phyloP scores from a whole-genome alignment of 805 yeast species.

The Starmerella powellii region DNA sequence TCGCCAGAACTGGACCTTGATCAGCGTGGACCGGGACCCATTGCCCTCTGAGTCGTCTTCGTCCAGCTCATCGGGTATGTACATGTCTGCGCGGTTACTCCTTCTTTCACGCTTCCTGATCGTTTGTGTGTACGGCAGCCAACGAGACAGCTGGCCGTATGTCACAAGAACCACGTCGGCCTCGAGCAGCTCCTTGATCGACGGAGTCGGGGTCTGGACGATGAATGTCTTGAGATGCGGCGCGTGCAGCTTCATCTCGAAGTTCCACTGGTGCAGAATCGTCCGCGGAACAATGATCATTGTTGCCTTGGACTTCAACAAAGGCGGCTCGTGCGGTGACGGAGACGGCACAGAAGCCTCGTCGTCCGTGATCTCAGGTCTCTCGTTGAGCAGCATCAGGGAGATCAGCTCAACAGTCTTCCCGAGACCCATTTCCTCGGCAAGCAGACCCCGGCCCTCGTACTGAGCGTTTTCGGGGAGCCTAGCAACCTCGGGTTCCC shows the following conservation, averaged over 20 bases:
- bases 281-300: conserved; percentile 78
- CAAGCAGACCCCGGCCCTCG: conserved; percentile 53
- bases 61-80: conserved; percentile 10
- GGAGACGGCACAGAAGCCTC: too few species aligned
- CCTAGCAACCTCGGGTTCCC: conserved; percentile 6
- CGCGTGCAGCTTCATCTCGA: conserved; percentile 51
- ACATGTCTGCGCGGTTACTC: conserved; percentile 22
- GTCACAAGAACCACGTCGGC: conserved; percentile 76
- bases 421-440: conserved; percentile 97
- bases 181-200: conserved; percentile 44
- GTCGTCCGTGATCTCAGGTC: conserved; percentile 30
- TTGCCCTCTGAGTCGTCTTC: not conserved
- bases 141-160: conserved; percentile 56
- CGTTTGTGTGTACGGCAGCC: conserved; percentile 58
- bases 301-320: conserved; percentile 44
- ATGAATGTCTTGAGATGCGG: conserved; percentile 49
- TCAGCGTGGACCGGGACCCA: conserved; percentile 49
- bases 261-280: conserved; percentile 74
- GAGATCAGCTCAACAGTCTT: conserved; percentile 80
- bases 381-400: conserved; percentile 46
- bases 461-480: conserved; percentile 1
- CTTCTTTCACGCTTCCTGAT: conserved; percentile 49
- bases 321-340: not conserved
- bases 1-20: conserved; percentile 76
- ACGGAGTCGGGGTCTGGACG: conserved; percentile 23